Percentiles rank a stretch among this genome's conserved stretches.
Evolutionary conservation across 2,329 filamentous ascomycete genomes (phyloP).

Genomic region (Alternaria metachromatica): DNA sequence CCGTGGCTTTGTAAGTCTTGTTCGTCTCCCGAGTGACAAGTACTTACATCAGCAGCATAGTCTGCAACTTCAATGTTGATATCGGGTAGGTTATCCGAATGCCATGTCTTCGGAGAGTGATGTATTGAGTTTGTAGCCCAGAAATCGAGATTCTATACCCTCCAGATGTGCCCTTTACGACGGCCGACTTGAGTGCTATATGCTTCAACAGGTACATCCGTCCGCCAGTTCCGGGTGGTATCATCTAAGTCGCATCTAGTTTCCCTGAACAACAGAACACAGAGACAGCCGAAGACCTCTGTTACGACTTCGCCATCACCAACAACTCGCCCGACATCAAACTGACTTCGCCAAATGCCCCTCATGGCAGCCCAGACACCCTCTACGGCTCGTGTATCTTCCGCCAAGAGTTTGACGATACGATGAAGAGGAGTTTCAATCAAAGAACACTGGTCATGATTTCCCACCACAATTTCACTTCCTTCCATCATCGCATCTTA

Average conservation of each 20-base stretch:
- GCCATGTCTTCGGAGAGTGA: neutral
- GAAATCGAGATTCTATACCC: constrained; percentile 53
- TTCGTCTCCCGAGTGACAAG: neutral
- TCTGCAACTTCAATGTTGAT: constrained; percentile 55
- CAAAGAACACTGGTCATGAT: constrained; percentile 51
- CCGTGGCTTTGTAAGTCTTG: constrained; percentile 48
- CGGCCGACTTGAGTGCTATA: constrained; percentile 49
- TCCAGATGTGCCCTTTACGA: constrained; percentile 46
- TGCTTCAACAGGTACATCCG: constrained; percentile 50
- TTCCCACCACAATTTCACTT: constrained; percentile 50
- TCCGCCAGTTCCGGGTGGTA: neutral
- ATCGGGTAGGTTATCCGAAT: constrained; percentile 41
- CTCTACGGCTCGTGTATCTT: constrained; percentile 50
- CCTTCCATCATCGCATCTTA: constrained; percentile 46
- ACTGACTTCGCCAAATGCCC: constrained; percentile 46
- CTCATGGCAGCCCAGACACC: constrained; percentile 47
- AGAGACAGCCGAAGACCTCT: constrained; percentile 48
- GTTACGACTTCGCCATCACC: constrained; percentile 50
- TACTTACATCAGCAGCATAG: constrained; percentile 39
- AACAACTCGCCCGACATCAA: constrained; percentile 65
- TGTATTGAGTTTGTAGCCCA: constrained; percentile 37
- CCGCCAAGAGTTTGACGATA: constrained; percentile 50
- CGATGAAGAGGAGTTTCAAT: constrained; percentile 53
- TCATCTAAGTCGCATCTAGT: constrained; percentile 30
- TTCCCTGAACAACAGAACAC: constrained; percentile 53